phyloP scores from a whole-genome alignment of 2,329 filamentous ascomycete genomes.

The Neofusicoccum laricinum region DNA sequence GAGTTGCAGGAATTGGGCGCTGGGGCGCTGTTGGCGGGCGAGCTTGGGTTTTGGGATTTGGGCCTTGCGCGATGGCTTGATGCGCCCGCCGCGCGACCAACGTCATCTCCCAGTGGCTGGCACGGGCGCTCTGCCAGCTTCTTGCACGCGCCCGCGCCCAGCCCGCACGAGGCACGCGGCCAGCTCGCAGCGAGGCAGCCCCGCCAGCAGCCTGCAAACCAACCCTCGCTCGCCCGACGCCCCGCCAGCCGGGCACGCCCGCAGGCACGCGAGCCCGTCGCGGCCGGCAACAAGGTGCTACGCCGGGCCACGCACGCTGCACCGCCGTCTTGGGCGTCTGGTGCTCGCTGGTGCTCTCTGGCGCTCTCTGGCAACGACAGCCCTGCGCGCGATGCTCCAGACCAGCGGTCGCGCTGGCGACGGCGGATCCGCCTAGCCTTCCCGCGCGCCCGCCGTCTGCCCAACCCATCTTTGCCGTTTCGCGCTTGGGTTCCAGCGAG shows the following conservation, averaged over 20 bases:
- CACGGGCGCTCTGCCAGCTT: slow-evolving; percentile 3
- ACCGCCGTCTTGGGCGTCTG: neutral
- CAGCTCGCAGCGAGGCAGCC: neutral
- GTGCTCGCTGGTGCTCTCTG: no score
- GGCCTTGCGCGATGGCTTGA: neutral
- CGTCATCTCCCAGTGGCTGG: slow-evolving; percentile 4
- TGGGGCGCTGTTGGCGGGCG: neutral
- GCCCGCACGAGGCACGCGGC: neutral
- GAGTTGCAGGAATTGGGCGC: slow-evolving; percentile 6
- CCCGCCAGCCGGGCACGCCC: neutral
- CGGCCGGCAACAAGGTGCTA: no score
- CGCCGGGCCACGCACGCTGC: neutral
- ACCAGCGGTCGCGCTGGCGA: neutral
- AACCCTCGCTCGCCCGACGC: neutral
- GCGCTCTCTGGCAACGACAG: slow-evolving; percentile 4
- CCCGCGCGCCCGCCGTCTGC: slow-evolving; percentile 2
- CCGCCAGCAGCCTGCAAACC: neutral
- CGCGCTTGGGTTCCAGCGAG: neutral
- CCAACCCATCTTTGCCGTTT: slow-evolving; percentile 3
- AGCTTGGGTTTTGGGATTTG: neutral
- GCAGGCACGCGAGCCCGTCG: no score
- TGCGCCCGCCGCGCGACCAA: neutral
- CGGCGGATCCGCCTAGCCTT: slow-evolving; percentile 3
- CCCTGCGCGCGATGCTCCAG: neutral
- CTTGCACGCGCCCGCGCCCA: neutral